Evolutionary conservation across 1,139 yeast species (phyloP).

Genomic region (Ashbya aceris): DNA sequence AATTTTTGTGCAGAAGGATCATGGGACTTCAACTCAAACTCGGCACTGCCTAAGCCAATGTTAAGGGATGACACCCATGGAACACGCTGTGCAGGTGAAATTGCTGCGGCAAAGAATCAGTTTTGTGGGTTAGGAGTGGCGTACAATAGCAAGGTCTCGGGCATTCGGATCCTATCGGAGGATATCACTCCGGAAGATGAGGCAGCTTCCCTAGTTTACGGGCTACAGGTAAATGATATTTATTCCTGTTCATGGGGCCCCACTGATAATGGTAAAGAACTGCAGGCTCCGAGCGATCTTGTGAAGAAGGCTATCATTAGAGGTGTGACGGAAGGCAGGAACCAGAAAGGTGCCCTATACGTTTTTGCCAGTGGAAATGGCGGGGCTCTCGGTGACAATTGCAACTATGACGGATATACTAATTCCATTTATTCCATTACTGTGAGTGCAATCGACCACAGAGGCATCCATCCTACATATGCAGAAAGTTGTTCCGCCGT

Average conservation of each 20-base stretch:
- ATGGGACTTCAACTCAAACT: constrained; percentile 84
- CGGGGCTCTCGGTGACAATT: constrained; percentile 70
- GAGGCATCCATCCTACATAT: constrained; percentile 78
- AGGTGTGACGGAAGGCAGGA: constrained; percentile 80
- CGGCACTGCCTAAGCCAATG: constrained; percentile 68
- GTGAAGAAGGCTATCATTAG: constrained; percentile 75
- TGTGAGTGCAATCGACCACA: constrained; percentile 85
- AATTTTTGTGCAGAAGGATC: constrained; percentile 72
- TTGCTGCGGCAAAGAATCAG: constrained; percentile 75
- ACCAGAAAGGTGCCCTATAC: constrained; percentile 74
- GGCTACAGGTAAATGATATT: constrained; percentile 74
- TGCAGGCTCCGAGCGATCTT: constrained; percentile 73
- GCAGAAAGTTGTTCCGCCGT: constrained; percentile 94
- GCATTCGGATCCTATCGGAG: constrained; percentile 81
- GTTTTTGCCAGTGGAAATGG: constrained; percentile 98
- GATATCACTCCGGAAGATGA: constrained; percentile 77
- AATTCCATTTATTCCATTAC: constrained; percentile 93
- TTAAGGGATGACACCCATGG: constrained; percentile 88
- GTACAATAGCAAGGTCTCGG: constrained; percentile 75
- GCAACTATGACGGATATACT: constrained; percentile 97
- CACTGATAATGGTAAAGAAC: constrained; percentile 78
- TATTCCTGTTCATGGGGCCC: constrained; percentile 99
- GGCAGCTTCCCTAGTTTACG: constrained; percentile 79
- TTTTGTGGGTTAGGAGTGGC: constrained; percentile 96
- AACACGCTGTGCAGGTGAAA: constrained; percentile 96